These are phyloP conservation scores for Zizania palustris DNA, from an alignment of 202 grass and related monocot species.

Conservation along the genomic window DNA sequence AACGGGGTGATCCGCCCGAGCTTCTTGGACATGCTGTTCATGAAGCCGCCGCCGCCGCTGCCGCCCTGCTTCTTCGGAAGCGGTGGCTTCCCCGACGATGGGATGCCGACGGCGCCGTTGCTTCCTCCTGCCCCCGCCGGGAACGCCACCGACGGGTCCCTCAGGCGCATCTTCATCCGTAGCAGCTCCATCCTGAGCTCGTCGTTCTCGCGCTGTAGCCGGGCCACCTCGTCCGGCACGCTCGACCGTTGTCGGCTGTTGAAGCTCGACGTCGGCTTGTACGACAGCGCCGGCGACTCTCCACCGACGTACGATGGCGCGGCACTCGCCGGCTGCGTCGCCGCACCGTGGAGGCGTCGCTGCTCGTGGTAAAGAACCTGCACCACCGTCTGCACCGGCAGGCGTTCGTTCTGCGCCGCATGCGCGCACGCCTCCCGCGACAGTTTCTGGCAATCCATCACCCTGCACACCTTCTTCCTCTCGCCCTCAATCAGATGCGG, in stretches of 20 bases:
- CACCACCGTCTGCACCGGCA: conserved; percentile 84
- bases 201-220: conserved; percentile 85
- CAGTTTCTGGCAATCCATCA: conserved; percentile 85
- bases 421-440: conserved; percentile 92
- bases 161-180: conserved; percentile 59
- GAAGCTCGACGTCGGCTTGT: conserved; percentile 42
- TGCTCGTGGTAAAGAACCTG: conserved; percentile 89
- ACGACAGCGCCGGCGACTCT: conserved; percentile 52
- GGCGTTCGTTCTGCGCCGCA: conserved; percentile 85
- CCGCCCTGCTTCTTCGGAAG: conserved; percentile 57
- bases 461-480: conserved; percentile 74
- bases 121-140: not conserved
- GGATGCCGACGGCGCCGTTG: not conserved
- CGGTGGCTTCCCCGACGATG: conserved; percentile 44
- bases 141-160: conserved; percentile 29
- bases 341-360: conserved; percentile 56
- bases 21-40: conserved; percentile 72
- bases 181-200: conserved; percentile 73
- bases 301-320: conserved; percentile 38
- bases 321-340: conserved; percentile 33
- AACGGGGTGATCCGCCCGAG: conserved; percentile 76
- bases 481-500: conserved; percentile 59
- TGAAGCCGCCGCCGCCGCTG: conserved; percentile 46
- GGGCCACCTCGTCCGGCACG: conserved; percentile 60
- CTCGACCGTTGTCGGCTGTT: conserved; percentile 37